Evolutionary conservation across 2,329 filamentous ascomycete genomes (phyloP), one percentile per base, ranked within the genome.

Genomic region (Fusarium sp.): DNA sequence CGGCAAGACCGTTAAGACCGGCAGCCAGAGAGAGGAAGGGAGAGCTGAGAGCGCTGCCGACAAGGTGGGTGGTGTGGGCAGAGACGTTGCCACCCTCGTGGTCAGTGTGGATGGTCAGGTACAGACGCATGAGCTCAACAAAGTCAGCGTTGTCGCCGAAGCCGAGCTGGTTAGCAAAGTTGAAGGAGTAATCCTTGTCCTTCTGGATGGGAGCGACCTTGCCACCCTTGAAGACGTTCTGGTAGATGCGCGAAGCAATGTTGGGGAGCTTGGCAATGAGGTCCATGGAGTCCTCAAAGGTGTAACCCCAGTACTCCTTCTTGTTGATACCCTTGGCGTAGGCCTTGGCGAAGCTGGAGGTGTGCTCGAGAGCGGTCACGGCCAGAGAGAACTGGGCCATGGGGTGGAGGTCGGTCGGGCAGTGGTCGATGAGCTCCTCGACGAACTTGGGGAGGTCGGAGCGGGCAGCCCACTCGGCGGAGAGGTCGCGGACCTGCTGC

Each of bases 161-260:
- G 82, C 97, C 97, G 80, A 99, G 95, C 92, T 98, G 95, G 92
- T 98, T 98, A 87, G 97, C 95, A 85, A 99, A 94, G 93, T 99
- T 99, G 94, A 93, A 99, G 81, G 93, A 91, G 90, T 98, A 99
- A 85, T 99, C 97, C 94, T 98, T 97, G 89, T 98, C 96, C 91
- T 98, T 97, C 90, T 98, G 93, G 85, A 98, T 91, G 66, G 95
- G 85, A 71, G 95, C 94, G 79, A 99, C 96, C 93, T 98, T 98
- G 88, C 97, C 97, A 83, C 97, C 97, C 92, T 98, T 98, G 94
- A 97, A 99, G 85, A 98, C 93, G 86, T 99, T 99, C 90, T 97
- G 97, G 93, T 99, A 99, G 91, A 99, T 99, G 88, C 95, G 95
- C 76, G 97, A 90, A 76, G 97, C 97, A 82, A 99, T 98, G 85